Conservation (phyloP, 176 grass and related monocot genomes). For the Hordeum marinum region DNA sequence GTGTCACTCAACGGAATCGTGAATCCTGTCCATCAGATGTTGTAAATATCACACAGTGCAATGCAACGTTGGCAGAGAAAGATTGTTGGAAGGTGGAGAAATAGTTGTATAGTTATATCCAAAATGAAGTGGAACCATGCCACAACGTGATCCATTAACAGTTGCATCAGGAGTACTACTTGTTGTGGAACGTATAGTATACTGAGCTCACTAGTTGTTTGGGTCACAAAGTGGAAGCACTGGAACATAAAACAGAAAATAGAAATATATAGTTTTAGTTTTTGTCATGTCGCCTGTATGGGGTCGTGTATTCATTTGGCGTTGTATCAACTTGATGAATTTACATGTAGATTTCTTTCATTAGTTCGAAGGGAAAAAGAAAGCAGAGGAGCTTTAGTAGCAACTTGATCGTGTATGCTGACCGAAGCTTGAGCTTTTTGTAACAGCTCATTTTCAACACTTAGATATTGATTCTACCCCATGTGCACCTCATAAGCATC, state of each 20-base stretch:
- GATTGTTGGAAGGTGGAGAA: background rate
- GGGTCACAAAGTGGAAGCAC: background rate
- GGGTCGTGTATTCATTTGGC: too few species aligned
- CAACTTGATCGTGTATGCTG: too few species aligned
- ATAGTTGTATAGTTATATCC: background rate
- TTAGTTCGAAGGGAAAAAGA: too few species aligned
- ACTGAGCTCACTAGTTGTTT: background rate
- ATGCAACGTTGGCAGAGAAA: background rate
- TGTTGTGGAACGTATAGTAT: background rate
- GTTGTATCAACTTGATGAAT: too few species aligned
- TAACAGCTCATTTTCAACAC: too few species aligned
- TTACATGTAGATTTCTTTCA: too few species aligned
- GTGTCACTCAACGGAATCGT: background rate
- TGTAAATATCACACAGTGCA: background rate
- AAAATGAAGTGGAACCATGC: background rate
- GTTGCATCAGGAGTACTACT: background rate
- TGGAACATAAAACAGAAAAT: background rate
- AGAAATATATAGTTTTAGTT: too few species aligned
- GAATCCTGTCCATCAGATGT: background rate
- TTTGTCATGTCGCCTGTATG: too few species aligned
- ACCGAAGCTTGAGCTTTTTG: too few species aligned
- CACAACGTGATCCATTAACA: background rate
- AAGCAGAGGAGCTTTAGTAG: too few species aligned
- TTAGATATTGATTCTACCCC: too few species aligned
- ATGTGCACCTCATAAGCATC: too few species aligned